Evolutionary conservation across 1,284 basidiomycete genomes (phyloP), one percentile per base, ranked within the genome.

Genomic region (Microbotryomycetes sp.): DNA sequence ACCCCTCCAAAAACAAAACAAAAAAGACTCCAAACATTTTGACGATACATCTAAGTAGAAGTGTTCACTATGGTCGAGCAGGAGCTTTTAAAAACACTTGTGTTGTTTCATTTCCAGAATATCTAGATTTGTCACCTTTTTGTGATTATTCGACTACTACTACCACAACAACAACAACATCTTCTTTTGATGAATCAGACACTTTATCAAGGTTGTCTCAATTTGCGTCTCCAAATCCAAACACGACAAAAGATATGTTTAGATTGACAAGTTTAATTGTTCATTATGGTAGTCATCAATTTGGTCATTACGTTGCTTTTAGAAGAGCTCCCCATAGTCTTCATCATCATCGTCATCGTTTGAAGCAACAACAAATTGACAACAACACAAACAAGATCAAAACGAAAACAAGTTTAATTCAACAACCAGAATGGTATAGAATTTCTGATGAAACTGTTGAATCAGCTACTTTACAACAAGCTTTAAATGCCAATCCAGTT

Each of bases 221-320:
- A 5, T 23, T 14, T 7, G 45, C 25, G n/a, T 16, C 6, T 9
- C 42, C 54, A 16, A 4, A 25, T 4, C 31, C 54, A 16, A 42
- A 9, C 12, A 12, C 36, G 36, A 42, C 36, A 19, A 42, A 19
- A 42, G 62, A 69, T 49, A 78, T 92, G 36, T 96, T 94, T 75
- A 83, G 88, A 42, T 82, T 96, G 29, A 77, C 84, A 3, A 84
- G 88, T 12, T 83, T 89, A 29, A 89, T 96, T 9, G 89, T 90
- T 70, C 92, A 96, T 76, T 92, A 86, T 73, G 92, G 92, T 22
- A 83, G 85, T 62, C 90, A 93, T 72, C 86, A 84, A 6, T 92
- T 87, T 72, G 92, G 92, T 1, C 92, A 96, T 75, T 96, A 92
- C 73, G 82, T 94, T 64, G 89, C 88, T 67, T 92, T 85, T 74